Evolutionary conservation across 306 rosid genomes (phyloP).

Genomic region (Quercus alba): DNA sequence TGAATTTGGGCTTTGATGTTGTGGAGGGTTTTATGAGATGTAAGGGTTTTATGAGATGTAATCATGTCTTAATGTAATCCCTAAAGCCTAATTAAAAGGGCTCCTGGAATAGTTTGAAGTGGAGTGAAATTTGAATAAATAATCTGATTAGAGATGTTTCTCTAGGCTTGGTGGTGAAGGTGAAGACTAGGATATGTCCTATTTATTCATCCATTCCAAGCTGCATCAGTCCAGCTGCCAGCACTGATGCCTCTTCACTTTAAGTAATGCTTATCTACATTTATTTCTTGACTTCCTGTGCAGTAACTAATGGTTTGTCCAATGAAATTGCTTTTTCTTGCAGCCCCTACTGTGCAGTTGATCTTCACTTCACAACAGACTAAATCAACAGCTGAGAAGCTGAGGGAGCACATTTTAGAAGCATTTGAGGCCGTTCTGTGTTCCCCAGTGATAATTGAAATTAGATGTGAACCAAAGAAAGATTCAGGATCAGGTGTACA

Average conservation of each 20-base stretch:
- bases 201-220: too few relatives aligned
- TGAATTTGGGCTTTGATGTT: too few relatives aligned
- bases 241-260: not conserved
- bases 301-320: slow-evolving; percentile 15
- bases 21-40: too few relatives aligned
- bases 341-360: slow-evolving; percentile 95
- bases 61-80: too few relatives aligned
- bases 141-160: too few relatives aligned
- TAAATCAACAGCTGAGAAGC: slow-evolving; percentile 84
- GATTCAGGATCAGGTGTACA: slow-evolving; percentile 42
- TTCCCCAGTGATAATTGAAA: slow-evolving; percentile 76
- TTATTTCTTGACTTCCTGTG: slow-evolving; percentile 10
- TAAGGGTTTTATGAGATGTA: too few relatives aligned
- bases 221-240: too few relatives aligned
- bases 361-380: slow-evolving; percentile 67
- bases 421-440: slow-evolving; percentile 82
- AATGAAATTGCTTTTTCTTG: slow-evolving; percentile 20
- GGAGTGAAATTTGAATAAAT: too few relatives aligned
- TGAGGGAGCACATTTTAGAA: slow-evolving; percentile 63
- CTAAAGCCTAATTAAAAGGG: too few relatives aligned
- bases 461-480: slow-evolving; percentile 64
- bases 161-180: too few relatives aligned
- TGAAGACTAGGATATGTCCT: too few relatives aligned
- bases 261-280: not conserved
- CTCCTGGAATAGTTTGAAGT: too few relatives aligned